phyloP scores from a whole-genome alignment of 208 protist species.

The Trypanosoma cruzi region DNA sequence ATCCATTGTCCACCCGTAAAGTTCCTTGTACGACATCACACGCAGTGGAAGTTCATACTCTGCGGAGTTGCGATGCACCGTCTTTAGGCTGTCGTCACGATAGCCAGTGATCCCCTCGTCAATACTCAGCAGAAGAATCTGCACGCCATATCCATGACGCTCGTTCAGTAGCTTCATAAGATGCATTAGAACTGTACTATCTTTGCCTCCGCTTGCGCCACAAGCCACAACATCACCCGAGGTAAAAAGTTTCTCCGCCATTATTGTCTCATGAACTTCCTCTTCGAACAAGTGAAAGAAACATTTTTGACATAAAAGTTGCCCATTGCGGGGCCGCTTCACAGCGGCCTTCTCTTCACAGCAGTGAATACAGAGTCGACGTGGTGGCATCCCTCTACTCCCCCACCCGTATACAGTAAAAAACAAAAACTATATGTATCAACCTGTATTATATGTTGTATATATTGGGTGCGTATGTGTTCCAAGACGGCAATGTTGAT shows the following conservation, averaged over 20 bases:
- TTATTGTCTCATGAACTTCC: constrained; percentile 97
- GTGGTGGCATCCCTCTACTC: constrained; percentile 10
- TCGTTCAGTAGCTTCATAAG: constrained; percentile 93
- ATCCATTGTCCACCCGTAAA: constrained; percentile 99
- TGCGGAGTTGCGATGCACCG: constrained; percentile 94
- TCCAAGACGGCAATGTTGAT: not conserved
- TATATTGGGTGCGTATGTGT: not conserved
- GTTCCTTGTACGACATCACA: constrained; percentile 95
- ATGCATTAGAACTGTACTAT: constrained; percentile 97
- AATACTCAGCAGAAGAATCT: constrained; percentile 95
- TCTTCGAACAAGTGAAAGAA: constrained; percentile 95
- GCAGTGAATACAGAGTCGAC: constrained; percentile 60
- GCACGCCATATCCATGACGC: constrained; percentile 92
- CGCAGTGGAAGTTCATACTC: constrained; percentile 94
- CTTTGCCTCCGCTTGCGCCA: constrained; percentile 97
- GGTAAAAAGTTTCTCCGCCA: constrained; percentile 89
- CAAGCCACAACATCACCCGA: constrained; percentile 93
- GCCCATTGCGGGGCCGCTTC: constrained; percentile 90
- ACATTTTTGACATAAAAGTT: constrained; percentile 94
- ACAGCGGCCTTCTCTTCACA: constrained; percentile 53
- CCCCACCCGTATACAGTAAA: not conserved
- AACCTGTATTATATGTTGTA: not conserved
- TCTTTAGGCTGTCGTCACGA: constrained; percentile 97
- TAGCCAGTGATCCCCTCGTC: constrained; percentile 99
- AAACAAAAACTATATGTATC: not conserved